These are phyloP conservation scores for Didymella pomorum DNA, from an alignment of 2,329 filamentous ascomycete species.

Conservation along the genomic window DNA sequence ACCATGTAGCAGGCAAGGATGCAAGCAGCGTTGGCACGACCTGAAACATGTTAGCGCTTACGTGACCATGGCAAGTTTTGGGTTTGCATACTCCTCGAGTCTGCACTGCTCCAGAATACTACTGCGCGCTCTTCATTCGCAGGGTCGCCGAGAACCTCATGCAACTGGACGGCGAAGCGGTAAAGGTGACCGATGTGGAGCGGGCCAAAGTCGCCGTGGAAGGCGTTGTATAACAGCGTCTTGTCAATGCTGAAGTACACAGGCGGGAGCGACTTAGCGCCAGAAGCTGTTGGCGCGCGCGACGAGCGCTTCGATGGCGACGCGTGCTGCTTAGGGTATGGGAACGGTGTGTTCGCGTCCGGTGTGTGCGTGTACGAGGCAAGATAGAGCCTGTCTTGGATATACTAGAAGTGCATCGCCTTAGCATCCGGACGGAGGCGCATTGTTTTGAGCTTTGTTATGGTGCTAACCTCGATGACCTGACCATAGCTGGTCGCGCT, in stretches of 20 bases:
- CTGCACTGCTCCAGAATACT: slow-evolving; percentile 94
- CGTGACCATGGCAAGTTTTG: neutral
- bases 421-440: slow-evolving; percentile 26
- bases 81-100: slow-evolving; percentile 78
- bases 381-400: slow-evolving; percentile 87
- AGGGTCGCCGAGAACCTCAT: slow-evolving; percentile 90
- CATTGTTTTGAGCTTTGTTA: slow-evolving; percentile 38
- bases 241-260: slow-evolving; percentile 98
- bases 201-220: slow-evolving; percentile 97
- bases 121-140: slow-evolving; percentile 89
- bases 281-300: slow-evolving; percentile 63
- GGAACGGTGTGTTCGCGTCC: slow-evolving; percentile 82
- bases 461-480: slow-evolving; percentile 88
- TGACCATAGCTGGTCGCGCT: slow-evolving; percentile 72
- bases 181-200: slow-evolving; percentile 97
- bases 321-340: slow-evolving; percentile 72
- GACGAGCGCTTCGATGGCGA: slow-evolving; percentile 81
- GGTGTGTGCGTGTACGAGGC: slow-evolving; percentile 88
- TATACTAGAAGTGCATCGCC: slow-evolving; percentile 28
- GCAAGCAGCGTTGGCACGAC: slow-evolving; percentile 91
- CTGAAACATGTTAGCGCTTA: slow-evolving; percentile 54
- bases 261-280: slow-evolving; percentile 68
- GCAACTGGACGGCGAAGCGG: slow-evolving; percentile 93
- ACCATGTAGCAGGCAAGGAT: slow-evolving; percentile 99
- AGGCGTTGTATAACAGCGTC: slow-evolving; percentile 92